phyloP scores from a whole-genome alignment of 164 flowering plant species.

The Sextonia rubra region DNA sequence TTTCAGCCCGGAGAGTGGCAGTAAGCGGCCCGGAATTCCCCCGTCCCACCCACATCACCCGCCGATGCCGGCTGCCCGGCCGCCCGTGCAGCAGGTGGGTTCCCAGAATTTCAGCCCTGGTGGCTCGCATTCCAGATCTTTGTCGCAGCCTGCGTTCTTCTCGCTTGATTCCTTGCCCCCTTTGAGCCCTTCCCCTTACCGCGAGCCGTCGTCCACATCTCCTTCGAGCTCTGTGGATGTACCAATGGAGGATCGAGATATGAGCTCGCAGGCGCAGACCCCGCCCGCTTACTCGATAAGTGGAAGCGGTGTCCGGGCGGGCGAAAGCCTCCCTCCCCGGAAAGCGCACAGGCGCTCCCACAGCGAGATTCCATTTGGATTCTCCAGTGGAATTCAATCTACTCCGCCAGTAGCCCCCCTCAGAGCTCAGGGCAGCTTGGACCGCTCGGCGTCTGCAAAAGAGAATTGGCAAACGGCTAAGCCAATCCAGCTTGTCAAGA shows the following conservation, averaged over 20 bases:
- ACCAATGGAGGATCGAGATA: conserved; percentile 67
- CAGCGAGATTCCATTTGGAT: conserved; percentile 84
- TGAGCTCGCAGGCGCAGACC: conserved; percentile 16
- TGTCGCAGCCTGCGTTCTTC: conserved; percentile 79
- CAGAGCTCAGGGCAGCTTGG: conserved; percentile 32
- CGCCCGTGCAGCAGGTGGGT: conserved; percentile 31
- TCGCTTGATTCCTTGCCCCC: conserved; percentile 81
- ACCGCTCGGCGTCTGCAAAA: conserved; percentile 28
- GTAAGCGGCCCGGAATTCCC: conserved; percentile 67
- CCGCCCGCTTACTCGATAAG: conserved; percentile 24
- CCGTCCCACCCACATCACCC: conserved; percentile 83
- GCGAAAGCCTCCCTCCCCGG: conserved; percentile 75
- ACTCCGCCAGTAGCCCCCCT: conserved; percentile 44
- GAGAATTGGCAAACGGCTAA: conserved; percentile 33
- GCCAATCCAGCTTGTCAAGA: conserved; percentile 56
- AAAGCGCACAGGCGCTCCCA: conserved; percentile 80
- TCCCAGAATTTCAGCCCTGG: conserved; percentile 22
- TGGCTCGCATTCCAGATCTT: conserved; percentile 69
- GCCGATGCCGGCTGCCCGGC: conserved; percentile 49
- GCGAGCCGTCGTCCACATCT: conserved; percentile 40
- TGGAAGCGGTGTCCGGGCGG: conserved; percentile 19
- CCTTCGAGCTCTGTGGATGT: conserved; percentile 41
- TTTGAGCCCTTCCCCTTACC: conserved; percentile 66
- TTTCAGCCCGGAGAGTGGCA: conserved; percentile 34
- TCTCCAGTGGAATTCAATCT: conserved; percentile 44